phyloP scores from a whole-genome alignment of 257 asterid species.

The Avicennia marina region DNA sequence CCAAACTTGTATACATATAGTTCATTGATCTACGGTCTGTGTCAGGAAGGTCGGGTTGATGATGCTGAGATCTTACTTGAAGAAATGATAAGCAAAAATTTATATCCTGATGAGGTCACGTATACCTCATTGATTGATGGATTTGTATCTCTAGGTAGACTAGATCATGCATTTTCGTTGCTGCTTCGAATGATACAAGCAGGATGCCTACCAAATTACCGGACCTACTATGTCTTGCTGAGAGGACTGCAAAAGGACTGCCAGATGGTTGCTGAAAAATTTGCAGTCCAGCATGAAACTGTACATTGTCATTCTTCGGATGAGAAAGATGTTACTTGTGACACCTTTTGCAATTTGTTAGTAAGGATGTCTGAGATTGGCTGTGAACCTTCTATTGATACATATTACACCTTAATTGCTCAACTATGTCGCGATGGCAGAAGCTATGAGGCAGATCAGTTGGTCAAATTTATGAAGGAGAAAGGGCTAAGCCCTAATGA shows the following conservation, averaged over 20 bases:
- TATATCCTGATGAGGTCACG: constrained; percentile 69
- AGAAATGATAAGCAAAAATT: constrained; percentile 54
- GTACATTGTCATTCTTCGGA: constrained; percentile 22
- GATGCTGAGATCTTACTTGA: constrained; percentile 58
- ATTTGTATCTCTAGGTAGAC: constrained; percentile 51
- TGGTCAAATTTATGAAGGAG: constrained; percentile 62
- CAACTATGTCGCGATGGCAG: constrained; percentile 64
- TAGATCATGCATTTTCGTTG: constrained; percentile 59
- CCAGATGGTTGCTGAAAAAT: constrained; percentile 34
- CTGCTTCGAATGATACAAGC: constrained; percentile 55
- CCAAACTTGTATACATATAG: constrained; percentile 80
- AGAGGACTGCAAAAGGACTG: constrained; percentile 61
- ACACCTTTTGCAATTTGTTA: constrained; percentile 38
- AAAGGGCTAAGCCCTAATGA: constrained; percentile 63
- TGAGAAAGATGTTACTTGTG: constrained; percentile 39
- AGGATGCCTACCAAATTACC: constrained; percentile 71
- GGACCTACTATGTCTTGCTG: constrained; percentile 60
- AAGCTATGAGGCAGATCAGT: constrained; percentile 62
- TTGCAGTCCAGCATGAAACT: constrained; percentile 33
- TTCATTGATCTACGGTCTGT: constrained; percentile 69
- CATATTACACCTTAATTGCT: constrained; percentile 50
- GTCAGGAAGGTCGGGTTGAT: constrained; percentile 59
- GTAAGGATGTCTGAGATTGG: constrained; percentile 64
- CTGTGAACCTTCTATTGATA: constrained; percentile 50
- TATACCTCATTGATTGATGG: constrained; percentile 83